phyloP scores from a whole-genome alignment of 257 asterid species.

The Craterostigma plantagineum region DNA sequence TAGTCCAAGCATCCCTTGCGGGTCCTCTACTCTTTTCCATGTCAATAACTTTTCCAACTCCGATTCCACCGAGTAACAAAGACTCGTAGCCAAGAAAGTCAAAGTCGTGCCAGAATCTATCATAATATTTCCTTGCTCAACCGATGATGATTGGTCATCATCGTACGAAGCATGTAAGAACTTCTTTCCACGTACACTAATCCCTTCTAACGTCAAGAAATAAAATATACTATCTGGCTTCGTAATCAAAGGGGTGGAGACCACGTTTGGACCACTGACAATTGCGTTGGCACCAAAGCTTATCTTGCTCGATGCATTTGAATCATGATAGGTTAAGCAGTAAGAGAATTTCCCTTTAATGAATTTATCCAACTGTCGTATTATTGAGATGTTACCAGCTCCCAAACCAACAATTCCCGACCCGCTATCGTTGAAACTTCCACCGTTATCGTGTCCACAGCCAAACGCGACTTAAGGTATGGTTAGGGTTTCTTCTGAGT shows the following conservation, averaged over 20 bases:
- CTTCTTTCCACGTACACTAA: too few species aligned
- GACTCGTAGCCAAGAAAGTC: too few species aligned
- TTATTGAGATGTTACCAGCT: background rate
- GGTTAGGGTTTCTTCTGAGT: background rate
- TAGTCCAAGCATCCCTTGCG: too few species aligned
- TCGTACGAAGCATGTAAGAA: too few species aligned
- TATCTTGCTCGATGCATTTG: background rate
- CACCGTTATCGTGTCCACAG: conserved; percentile 1
- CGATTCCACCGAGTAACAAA: too few species aligned
- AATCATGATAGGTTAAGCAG: background rate
- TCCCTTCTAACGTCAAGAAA: too few species aligned
- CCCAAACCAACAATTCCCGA: background rate
- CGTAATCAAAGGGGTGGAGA: background rate
- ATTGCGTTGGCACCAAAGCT: background rate
- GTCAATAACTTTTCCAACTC: too few species aligned
- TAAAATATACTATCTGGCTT: too few species aligned
- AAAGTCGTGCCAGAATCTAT: too few species aligned
- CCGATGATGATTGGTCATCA: too few species aligned
- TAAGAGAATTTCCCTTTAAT: background rate
- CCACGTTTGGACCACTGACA: background rate
- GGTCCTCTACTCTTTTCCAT: too few species aligned
- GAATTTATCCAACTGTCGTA: background rate
- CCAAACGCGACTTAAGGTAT: background rate
- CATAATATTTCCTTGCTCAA: too few species aligned
- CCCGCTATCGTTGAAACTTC: background rate